phyloP scores from a whole-genome alignment of 164 flowering plant species.

The Tetracentron sinense region DNA sequence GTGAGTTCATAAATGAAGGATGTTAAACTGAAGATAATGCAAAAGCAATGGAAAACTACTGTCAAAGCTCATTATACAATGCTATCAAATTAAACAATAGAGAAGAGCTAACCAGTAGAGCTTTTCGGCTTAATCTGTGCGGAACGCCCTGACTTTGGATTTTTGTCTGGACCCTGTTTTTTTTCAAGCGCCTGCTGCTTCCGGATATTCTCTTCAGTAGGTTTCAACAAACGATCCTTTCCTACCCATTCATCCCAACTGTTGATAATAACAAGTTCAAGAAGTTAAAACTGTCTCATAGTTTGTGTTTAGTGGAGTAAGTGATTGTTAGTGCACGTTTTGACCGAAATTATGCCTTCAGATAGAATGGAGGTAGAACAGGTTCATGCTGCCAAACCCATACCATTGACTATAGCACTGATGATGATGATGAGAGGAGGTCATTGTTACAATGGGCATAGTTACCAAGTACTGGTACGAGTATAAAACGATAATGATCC shows the following conservation, averaged over 20 bases:
- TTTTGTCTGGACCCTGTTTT: slow-evolving; percentile 35
- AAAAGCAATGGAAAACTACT: background rate
- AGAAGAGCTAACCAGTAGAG: slow-evolving; percentile 42
- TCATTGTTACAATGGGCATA: no score
- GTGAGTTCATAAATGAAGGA: background rate
- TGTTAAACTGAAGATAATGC: background rate
- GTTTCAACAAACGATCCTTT: slow-evolving; percentile 50
- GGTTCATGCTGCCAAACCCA: no score
- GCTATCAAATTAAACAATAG: slow-evolving; percentile 1
- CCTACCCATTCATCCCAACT: slow-evolving; percentile 92
- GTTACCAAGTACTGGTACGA: no score
- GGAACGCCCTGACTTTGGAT: slow-evolving; percentile 49
- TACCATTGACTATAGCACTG: no score
- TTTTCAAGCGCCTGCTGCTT: slow-evolving; percentile 38
- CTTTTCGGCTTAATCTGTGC: slow-evolving; percentile 45
- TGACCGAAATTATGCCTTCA: no score
- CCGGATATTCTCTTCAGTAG: slow-evolving; percentile 48
- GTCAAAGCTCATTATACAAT: background rate
- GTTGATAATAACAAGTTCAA: slow-evolving; percentile 18
- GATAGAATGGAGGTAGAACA: no score
- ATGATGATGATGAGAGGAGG: no score
- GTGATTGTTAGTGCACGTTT: no score
- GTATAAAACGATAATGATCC: no score
- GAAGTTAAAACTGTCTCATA: background rate
- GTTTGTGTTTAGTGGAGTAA: no score